Evolutionary conservation across 371 early-diverging fungal species (phyloP).

Genomic region (Thermomucor indicae-seudaticae): DNA sequence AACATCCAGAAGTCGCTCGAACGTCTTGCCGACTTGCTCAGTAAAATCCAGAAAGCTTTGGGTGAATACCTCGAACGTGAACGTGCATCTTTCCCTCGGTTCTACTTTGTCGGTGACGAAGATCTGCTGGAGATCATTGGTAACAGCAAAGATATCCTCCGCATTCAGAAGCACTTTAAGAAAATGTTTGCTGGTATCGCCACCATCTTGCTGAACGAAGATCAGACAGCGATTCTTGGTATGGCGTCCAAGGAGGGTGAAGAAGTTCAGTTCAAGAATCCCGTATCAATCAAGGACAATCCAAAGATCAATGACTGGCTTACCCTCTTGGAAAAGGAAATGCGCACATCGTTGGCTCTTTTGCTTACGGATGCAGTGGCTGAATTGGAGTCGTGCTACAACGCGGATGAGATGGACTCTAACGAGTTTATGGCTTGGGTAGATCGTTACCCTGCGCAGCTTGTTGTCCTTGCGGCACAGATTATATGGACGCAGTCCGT

Average conservation of each 20-base stretch:
- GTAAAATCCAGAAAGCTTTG: slow-evolving; percentile 96
- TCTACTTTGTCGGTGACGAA: slow-evolving; percentile 99
- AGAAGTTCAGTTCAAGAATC: slow-evolving; percentile 73
- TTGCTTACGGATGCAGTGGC: slow-evolving; percentile 70
- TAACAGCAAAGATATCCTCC: slow-evolving; percentile 92
- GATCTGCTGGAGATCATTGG: slow-evolving; percentile 98
- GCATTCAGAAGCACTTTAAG: slow-evolving; percentile 97
- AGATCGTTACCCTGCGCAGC: slow-evolving; percentile 86
- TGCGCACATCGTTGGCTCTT: slow-evolving; percentile 81
- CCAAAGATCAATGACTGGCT: slow-evolving; percentile 98
- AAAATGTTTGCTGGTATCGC: slow-evolving; percentile 99
- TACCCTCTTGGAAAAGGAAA: slow-evolving; percentile 89
- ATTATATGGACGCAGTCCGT: slow-evolving; percentile 88
- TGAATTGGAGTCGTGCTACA: slow-evolving; percentile 64
- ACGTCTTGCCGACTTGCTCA: slow-evolving; percentile 86
- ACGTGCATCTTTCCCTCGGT: slow-evolving; percentile 95
- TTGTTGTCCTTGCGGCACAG: slow-evolving; percentile 91
- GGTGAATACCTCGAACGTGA: slow-evolving; percentile 98
- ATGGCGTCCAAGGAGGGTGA: slow-evolving; percentile 95
- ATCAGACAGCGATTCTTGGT: slow-evolving; percentile 69
- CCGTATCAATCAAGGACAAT: slow-evolving; percentile 77
- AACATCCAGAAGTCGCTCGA: slow-evolving; percentile 95
- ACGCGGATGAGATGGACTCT: slow-evolving; percentile 57
- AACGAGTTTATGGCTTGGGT: slow-evolving; percentile 81
- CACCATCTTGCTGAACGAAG: slow-evolving; percentile 79